Evolutionary conservation across 306 rosid genomes (phyloP).

Genomic region (Mucuna pruriens): DNA sequence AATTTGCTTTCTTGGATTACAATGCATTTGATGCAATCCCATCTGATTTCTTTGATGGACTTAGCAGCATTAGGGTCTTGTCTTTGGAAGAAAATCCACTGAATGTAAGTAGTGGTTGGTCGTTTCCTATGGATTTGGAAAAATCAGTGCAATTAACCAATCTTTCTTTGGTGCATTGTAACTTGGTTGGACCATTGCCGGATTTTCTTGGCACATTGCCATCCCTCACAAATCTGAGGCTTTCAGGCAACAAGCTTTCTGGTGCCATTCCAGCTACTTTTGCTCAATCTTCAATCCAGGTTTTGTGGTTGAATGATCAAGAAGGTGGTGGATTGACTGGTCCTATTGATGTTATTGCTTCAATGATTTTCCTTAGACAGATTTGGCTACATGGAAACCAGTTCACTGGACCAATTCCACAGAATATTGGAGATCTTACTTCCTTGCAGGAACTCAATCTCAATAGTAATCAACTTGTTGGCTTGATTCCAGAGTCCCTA

Average conservation of each 20-base stretch:
- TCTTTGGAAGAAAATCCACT: conserved; percentile 72
- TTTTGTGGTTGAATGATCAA: conserved; percentile 84
- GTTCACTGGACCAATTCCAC: conserved; percentile 69
- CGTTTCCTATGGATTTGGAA: conserved; percentile 63
- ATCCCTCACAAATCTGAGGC: conserved; percentile 64
- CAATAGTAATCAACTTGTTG: conserved; percentile 71
- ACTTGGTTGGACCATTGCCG: conserved; percentile 73
- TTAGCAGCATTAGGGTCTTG: conserved; percentile 57
- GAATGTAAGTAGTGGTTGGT: conserved; percentile 71
- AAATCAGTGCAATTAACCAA: conserved; percentile 67
- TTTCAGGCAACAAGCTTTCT: conserved; percentile 59
- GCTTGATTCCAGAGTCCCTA: conserved; percentile 61
- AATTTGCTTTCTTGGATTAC: conserved; percentile 73
- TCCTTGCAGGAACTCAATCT: conserved; percentile 77
- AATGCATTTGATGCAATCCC: conserved; percentile 80
- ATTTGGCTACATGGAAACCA: conserved; percentile 86
- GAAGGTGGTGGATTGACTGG: conserved; percentile 65
- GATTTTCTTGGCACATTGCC: conserved; percentile 68
- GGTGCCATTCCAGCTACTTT: conserved; percentile 66
- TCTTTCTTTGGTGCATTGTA: conserved; percentile 61
- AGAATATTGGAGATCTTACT: conserved; percentile 60
- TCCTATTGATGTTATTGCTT: conserved; percentile 60
- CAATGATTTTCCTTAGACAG: conserved; percentile 67
- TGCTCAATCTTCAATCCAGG: conserved; percentile 65
- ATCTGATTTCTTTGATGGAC: conserved; percentile 66